These are phyloP conservation scores for Alternaria arborescens DNA, from an alignment of 2,329 filamentous ascomycete genomes.

Conservation along the genomic window DNA sequence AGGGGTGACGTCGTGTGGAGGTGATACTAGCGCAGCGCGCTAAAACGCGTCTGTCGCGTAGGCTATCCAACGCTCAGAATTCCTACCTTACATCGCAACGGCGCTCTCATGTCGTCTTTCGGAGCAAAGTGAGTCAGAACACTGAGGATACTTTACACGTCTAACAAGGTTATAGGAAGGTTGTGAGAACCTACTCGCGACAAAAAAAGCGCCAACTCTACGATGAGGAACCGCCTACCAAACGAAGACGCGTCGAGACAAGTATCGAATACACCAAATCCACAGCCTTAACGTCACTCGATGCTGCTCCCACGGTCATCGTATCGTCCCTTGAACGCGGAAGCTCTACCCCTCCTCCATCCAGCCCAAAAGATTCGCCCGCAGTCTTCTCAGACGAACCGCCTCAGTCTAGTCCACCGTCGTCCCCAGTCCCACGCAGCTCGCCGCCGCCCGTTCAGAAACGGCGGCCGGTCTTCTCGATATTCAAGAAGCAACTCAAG, in stretches of 20 bases:
- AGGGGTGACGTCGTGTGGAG: conserved; percentile 20
- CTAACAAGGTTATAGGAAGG: conserved; percentile 38
- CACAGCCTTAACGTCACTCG: conserved; percentile 13
- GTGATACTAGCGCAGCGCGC: conserved; percentile 29
- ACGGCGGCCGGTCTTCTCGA: conserved; percentile 61
- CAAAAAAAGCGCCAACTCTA: conserved; percentile 39
- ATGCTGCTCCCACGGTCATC: background rate
- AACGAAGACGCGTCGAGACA: conserved; percentile 48
- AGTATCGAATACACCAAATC: conserved; percentile 16
- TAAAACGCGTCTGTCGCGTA: conserved; percentile 37
- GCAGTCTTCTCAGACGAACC: conserved; percentile 54
- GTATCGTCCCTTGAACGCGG: conserved; percentile 18
- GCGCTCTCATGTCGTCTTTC: conserved; percentile 34
- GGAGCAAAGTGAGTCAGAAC: conserved; percentile 32
- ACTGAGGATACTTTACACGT: background rate
- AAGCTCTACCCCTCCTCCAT: conserved; percentile 29
- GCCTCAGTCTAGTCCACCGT: conserved; percentile 40
- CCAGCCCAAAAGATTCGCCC: conserved; percentile 46
- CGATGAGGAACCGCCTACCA: conserved; percentile 46
- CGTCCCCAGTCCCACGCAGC: conserved; percentile 36
- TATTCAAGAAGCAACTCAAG: conserved; percentile 49
- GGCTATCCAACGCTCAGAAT: conserved; percentile 12
- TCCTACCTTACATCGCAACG: conserved; percentile 15
- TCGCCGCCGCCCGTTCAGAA: conserved; percentile 34
- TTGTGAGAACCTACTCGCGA: conserved; percentile 49